Base-by-base conservation (phyloP, 768 basidiomycete species). In the Podaxis sp. region DNA sequence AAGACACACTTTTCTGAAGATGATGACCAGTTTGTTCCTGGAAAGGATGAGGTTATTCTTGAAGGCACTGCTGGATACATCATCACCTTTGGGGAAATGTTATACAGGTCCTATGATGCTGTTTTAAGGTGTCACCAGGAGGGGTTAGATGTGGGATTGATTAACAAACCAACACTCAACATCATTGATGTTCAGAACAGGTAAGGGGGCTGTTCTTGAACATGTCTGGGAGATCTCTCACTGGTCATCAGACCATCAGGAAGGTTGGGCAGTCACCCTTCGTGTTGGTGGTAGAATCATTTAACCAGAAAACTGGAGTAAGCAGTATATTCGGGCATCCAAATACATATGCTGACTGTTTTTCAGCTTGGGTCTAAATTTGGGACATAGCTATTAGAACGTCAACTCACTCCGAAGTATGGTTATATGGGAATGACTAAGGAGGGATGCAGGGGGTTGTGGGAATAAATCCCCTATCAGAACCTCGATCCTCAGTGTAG, bases 291-390 rank as follows among this genome's bases (percentile, higher is more conserved):
- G 92, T 90, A 15, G 93, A 95, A 77, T 90, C 90, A 17, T 80
- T 91, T 61, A 95, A 92, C 78, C 90, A 90, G 76, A 93, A 92
- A 86, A 95, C 93, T 7, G 93, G 92, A n/a, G 83, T 85, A 65
- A 49, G 79, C 68, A 33, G 39, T 49, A 22, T 33, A 8, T 26
- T 24, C 42, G 13, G 44, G 12, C 39, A 49, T 7, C 60, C 30
- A 33, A 5, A 12, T 4, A 49, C 52, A 22, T 2, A 46, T 61
- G 48, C 66, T 57, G 9, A 53, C 38, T 52, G 33, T 59, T 15
- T 52, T 44, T 2, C 62, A 84, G 82, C 88, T 93, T 69, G 92
- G 91, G 46, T 90, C 89, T 48, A 91, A 89, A 75, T 89, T 84
- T 69, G 93, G 93, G 24, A 92, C 92, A 0, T 95, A 91, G 91